These are phyloP conservation scores for Nowakowskiella sp. DNA, from an alignment of 192 early-diverging fungal species.

Conservation along the genomic window DNA sequence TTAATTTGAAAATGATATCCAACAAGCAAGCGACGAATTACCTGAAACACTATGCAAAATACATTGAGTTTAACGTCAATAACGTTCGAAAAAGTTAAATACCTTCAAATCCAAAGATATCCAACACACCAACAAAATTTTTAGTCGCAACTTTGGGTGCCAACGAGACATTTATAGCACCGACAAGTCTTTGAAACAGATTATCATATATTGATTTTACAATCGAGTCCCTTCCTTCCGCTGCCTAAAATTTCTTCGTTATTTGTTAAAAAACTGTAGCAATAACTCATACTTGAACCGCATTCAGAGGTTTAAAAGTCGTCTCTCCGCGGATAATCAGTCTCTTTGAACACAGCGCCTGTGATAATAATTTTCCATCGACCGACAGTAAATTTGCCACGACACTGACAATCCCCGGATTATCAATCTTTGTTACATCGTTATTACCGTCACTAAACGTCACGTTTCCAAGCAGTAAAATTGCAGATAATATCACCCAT, in stretches of 20 bases:
- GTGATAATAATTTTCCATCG: constrained; percentile 57
- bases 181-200: constrained; percentile 40
- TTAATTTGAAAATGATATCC: not conserved
- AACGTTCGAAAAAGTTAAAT: too few species aligned
- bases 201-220: constrained; percentile 45
- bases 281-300: constrained; percentile 46
- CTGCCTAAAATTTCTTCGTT: constrained; percentile 31
- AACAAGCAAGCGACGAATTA: too few species aligned
- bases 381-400: constrained; percentile 78
- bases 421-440: constrained; percentile 67
- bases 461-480: constrained; percentile 41
- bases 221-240: constrained; percentile 48
- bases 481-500: constrained; percentile 25
- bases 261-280: not conserved
- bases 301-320: constrained; percentile 84
- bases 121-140: constrained; percentile 45
- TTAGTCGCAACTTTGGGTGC: constrained; percentile 12
- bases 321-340: constrained; percentile 81
- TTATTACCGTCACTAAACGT: constrained; percentile 53
- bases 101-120: constrained; percentile 55
- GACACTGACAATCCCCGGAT: constrained; percentile 62
- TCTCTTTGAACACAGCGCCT: constrained; percentile 74
- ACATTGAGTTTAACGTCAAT: not conserved
- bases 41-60: not conserved
- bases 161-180: constrained; percentile 44